phyloP scores from a whole-genome alignment of 192 early-diverging fungal species.

The Umbelopsis isabellina region DNA sequence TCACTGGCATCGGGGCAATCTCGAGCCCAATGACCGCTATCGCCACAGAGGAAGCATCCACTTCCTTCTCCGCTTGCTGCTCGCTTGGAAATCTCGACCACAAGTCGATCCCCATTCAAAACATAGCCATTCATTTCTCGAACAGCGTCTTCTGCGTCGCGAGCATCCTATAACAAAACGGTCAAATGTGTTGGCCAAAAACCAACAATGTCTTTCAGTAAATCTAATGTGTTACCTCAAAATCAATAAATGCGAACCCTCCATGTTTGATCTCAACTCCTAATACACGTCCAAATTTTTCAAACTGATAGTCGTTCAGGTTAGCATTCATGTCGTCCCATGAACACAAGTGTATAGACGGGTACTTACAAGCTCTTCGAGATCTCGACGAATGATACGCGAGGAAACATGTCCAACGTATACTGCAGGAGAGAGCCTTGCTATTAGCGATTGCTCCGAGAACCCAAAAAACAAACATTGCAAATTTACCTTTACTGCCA shows the following conservation, averaged over 20 bases:
- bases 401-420: constrained; percentile 56
- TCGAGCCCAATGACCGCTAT: constrained; percentile 57
- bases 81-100: constrained; percentile 54
- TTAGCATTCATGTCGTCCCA: neutral
- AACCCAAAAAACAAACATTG: neutral
- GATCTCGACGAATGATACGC: constrained; percentile 52
- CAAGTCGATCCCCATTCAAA: constrained; percentile 51
- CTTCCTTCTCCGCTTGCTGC: constrained; percentile 51
- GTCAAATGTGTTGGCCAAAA: neutral
- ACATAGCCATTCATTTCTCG: constrained; percentile 55
- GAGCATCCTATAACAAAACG: constrained; percentile 42
- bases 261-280: constrained; percentile 56
- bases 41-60: constrained; percentile 57
- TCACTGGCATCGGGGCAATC: constrained; percentile 57
- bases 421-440: constrained; percentile 26
- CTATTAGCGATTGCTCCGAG: neutral
- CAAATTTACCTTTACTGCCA: neutral
- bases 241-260: constrained; percentile 59
- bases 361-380: constrained; percentile 51
- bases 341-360: neutral
- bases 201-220: neutral
- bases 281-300: constrained; percentile 53
- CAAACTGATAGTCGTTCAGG: constrained; percentile 38
- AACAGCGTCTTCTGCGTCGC: constrained; percentile 57
- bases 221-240: constrained; percentile 38